Conservation (phyloP, 2,329 filamentous ascomycete genomes). For the Ceratocystis cubensis region DNA sequence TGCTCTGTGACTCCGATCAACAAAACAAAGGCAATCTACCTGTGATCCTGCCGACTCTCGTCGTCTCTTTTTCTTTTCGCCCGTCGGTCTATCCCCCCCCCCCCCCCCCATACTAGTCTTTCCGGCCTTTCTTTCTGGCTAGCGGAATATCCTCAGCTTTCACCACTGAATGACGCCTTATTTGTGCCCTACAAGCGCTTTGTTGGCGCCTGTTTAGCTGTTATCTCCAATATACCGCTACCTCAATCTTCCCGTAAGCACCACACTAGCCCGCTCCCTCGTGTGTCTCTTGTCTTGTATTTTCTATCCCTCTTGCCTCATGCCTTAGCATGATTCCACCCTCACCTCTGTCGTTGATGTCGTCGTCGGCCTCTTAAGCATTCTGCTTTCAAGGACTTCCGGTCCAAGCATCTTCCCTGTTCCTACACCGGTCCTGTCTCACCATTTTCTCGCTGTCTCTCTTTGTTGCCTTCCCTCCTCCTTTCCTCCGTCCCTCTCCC, state of each 20-base stretch:
- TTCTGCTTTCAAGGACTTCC: neutral
- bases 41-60: neutral
- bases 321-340: neutral
- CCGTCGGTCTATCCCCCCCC: neutral
- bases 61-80: neutral
- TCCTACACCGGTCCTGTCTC: neutral
- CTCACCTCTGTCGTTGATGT: neutral
- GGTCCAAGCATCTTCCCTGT: neutral
- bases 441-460: neutral
- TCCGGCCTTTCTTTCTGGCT: neutral
- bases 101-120: neutral
- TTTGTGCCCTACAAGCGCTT: neutral
- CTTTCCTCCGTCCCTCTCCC: neutral
- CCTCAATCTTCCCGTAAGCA: neutral
- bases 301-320: neutral
- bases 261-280: neutral
- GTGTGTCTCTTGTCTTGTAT: neutral
- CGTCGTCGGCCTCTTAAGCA: neutral
- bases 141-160: neutral
- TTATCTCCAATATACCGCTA: neutral
- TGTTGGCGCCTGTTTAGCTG: neutral
- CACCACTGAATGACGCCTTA: neutral
- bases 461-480: neutral
- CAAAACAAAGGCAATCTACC: neutral
- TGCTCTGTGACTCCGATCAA: neutral